phyloP scores from a whole-genome alignment of 2,329 filamentous ascomycete species.

The Cordyceps cicadae region DNA sequence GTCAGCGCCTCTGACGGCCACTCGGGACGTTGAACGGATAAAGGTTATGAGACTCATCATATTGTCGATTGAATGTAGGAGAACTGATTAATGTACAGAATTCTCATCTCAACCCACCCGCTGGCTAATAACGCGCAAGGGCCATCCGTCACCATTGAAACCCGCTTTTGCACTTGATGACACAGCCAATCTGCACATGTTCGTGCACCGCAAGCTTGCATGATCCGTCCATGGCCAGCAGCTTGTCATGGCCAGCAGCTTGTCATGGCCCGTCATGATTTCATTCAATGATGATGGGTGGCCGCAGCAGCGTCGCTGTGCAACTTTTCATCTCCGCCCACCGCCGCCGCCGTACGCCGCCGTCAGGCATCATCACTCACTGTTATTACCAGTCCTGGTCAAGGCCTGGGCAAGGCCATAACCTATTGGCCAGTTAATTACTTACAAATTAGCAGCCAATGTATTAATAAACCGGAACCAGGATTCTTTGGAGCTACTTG shows the following conservation, averaged over 20 bases:
- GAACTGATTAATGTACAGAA: too few species aligned
- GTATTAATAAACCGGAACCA: not conserved
- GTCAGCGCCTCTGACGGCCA: too few species aligned
- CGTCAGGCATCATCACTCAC: not conserved
- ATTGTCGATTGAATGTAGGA: too few species aligned
- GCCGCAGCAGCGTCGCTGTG: not conserved
- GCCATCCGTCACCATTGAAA: too few species aligned
- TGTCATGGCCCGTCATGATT: not conserved
- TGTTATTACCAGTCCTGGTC: not conserved
- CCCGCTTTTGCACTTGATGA: too few species aligned
- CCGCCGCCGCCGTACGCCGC: not conserved
- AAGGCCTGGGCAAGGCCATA: not conserved
- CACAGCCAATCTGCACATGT: not conserved
- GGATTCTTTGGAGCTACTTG: not conserved
- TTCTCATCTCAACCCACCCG: too few species aligned
- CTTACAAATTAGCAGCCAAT: not conserved
- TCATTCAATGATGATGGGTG: not conserved
- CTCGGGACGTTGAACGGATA: too few species aligned
- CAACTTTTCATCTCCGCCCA: slow-evolving; percentile 1
- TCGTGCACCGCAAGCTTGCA: slow-evolving; percentile 8
- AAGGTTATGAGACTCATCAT: too few species aligned
- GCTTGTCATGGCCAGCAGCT: not conserved
- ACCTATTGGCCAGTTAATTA: not conserved
- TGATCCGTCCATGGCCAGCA: not conserved
- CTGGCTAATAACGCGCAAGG: too few species aligned